Evolutionary conservation across 2,329 filamentous ascomycete species (phyloP).

Genomic region (Didymella sp.): DNA sequence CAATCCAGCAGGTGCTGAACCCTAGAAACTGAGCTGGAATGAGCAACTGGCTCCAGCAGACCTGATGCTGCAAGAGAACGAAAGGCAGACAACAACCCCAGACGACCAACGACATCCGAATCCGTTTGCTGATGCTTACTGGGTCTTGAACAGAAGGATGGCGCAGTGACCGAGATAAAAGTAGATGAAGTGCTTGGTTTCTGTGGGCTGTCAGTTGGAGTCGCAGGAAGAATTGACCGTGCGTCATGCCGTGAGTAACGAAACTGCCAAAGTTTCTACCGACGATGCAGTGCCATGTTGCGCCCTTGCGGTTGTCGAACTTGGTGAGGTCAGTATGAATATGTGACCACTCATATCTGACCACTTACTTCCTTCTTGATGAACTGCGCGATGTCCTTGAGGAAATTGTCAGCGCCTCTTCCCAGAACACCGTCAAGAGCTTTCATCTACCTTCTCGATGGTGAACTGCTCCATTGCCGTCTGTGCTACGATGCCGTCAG

Average conservation of each 20-base stretch:
- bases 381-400: constrained; percentile 91
- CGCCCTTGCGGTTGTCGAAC: constrained; percentile 97
- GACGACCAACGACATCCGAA: constrained; percentile 4
- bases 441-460: constrained; percentile 69
- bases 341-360: not conserved
- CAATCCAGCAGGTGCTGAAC: not conserved
- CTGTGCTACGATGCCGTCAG: constrained; percentile 60
- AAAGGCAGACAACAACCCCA: constrained; percentile 9
- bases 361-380: constrained; percentile 88
- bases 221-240: too few species aligned
- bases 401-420: constrained; percentile 8
- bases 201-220: constrained; percentile 57
- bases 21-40: constrained; percentile 15
- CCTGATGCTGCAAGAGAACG: not conserved
- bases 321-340: constrained; percentile 51
- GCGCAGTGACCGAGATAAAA: constrained; percentile 99
- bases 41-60: constrained; percentile 13
- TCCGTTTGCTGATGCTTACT: constrained; percentile 60
- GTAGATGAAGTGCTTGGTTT: constrained; percentile 99
- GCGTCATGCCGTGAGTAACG: constrained; percentile 84
- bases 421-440: not conserved
- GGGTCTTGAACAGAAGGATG: constrained; percentile 98
- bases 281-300: constrained; percentile 99
- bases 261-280: constrained; percentile 99
- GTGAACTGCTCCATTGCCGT: constrained; percentile 75